Evolutionary conservation across 352 stramenopile genomes (phyloP).

Genomic region (Phytophthora brassicae): DNA sequence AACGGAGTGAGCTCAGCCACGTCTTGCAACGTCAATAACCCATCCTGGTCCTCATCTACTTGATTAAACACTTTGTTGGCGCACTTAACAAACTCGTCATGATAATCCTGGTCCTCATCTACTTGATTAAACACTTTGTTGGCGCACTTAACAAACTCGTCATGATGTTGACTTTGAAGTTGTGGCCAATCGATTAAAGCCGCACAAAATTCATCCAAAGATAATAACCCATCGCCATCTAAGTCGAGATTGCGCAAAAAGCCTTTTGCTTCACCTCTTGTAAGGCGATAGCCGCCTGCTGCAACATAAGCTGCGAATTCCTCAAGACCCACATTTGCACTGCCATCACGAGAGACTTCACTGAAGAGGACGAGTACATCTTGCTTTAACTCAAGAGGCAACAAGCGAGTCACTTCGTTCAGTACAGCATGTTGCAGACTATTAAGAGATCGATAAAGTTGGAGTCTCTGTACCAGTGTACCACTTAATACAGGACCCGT

Average conservation of each 20-base stretch:
- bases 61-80: slow-evolving; percentile 47
- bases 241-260: slow-evolving; percentile 67
- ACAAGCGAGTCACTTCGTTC: slow-evolving; percentile 47
- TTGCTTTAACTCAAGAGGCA: slow-evolving; percentile 60
- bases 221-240: slow-evolving; percentile 60
- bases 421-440: slow-evolving; percentile 70
- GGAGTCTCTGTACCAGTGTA: slow-evolving; percentile 72
- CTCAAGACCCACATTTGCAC: slow-evolving; percentile 46
- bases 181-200: slow-evolving; percentile 69
- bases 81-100: too few species aligned
- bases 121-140: slow-evolving; percentile 56
- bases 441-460: slow-evolving; percentile 75
- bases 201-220: slow-evolving; percentile 65
- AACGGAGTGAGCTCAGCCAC: slow-evolving; percentile 52
- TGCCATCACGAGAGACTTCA: slow-evolving; percentile 56
- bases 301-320: slow-evolving; percentile 60
- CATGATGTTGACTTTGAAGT: slow-evolving; percentile 41
- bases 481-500: slow-evolving; percentile 45
- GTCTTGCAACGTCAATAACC: slow-evolving; percentile 45
- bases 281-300: slow-evolving; percentile 62
- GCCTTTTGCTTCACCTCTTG: slow-evolving; percentile 53
- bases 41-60: slow-evolving; percentile 57
- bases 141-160: slow-evolving; percentile 39
- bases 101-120: slow-evolving; percentile 55
- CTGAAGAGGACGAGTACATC: slow-evolving; percentile 69